Conservation (phyloP, 2,329 filamentous ascomycete species). For the Hypoxylon sp. region DNA sequence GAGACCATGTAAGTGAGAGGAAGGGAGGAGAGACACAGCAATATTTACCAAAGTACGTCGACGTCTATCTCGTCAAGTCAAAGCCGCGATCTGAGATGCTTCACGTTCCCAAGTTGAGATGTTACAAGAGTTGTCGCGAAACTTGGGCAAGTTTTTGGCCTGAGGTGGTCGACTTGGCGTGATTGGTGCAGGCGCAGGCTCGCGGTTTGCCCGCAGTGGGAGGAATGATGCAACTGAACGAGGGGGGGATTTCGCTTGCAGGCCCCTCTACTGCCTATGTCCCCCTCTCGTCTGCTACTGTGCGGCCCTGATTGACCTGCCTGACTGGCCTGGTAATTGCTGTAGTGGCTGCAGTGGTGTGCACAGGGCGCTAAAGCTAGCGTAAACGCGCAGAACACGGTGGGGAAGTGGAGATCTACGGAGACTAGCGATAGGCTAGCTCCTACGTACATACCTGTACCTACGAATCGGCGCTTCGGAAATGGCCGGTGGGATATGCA, state of each 20-base stretch:
- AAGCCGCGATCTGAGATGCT: background rate
- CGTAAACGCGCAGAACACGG: background rate
- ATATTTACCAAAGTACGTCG: background rate
- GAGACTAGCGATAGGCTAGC: background rate
- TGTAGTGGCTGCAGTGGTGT: no score
- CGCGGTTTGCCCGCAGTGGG: conserved; percentile 30
- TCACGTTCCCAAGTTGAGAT: background rate
- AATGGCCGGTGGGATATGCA: conserved; percentile 5
- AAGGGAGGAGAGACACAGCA: background rate
- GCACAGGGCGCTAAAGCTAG: background rate
- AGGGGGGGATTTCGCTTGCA: conserved; percentile 15
- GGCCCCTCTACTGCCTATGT: background rate
- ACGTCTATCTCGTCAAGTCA: background rate
- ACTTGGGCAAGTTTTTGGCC: background rate
- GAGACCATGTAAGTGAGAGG: no score
- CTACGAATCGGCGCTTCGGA: conserved; percentile 25
- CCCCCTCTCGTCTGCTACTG: background rate
- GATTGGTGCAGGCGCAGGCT: conserved; percentile 15
- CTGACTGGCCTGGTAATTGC: no score
- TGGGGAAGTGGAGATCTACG: background rate
- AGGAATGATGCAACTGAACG: conserved; percentile 31
- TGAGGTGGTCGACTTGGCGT: conserved; percentile 9
- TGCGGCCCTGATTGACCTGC: no score
- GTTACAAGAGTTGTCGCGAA: conserved; percentile 2
- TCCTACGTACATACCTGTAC: no score